Conservation (phyloP, 495 filamentous ascomycete genomes). For the Parmelia sp. region DNA sequence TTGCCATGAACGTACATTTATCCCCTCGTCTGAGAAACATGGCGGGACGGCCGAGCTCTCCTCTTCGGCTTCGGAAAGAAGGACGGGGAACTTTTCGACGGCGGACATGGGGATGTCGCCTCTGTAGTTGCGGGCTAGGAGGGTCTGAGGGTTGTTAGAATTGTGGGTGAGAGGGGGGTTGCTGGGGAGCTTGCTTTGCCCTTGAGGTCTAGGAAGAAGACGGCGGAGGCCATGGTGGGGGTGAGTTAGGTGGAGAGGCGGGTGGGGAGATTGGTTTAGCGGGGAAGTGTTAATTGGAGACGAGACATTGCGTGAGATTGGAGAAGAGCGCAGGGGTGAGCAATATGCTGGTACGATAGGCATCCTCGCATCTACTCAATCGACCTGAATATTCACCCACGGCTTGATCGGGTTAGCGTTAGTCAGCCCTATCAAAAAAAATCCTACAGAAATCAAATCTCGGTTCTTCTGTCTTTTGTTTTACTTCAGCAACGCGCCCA, state of each 20-base stretch:
- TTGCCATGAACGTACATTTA: constrained; percentile 63
- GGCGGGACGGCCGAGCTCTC: constrained; percentile 95
- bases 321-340: not conserved
- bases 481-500: constrained; percentile 61
- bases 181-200: constrained; percentile 71
- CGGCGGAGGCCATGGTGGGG: constrained; percentile 81
- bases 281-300: not conserved
- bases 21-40: constrained; percentile 97
- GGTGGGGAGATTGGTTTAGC: not conserved
- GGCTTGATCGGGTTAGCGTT: constrained; percentile 34
- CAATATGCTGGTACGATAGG: not conserved
- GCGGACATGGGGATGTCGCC: constrained; percentile 99
- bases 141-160: constrained; percentile 60
- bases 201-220: constrained; percentile 99
- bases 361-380: not conserved
- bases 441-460: not conserved
- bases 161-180: constrained; percentile 4
- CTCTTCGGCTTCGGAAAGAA: constrained; percentile 98
- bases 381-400: not conserved
- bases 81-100: constrained; percentile 95
- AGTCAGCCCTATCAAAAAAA: constrained; percentile 4
- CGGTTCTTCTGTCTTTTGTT: constrained; percentile 23
- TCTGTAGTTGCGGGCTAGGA: constrained; percentile 96
- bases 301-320: not conserved
- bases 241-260: constrained; percentile 14